Evolutionary conservation across 495 filamentous ascomycete genomes (phyloP).

Genomic region (Penicillium egyptiacum): DNA sequence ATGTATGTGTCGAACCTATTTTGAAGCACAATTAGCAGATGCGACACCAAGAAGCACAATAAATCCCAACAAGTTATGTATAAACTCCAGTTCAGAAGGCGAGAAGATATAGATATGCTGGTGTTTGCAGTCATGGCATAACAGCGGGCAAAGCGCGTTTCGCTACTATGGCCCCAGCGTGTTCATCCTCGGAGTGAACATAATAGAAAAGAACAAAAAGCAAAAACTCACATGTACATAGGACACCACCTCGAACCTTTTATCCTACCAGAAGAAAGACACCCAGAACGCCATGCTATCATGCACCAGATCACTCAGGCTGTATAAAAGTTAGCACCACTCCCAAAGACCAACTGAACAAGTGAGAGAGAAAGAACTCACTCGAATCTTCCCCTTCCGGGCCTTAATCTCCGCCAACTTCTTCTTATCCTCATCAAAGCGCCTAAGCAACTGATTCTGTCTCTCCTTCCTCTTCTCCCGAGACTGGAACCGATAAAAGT

Average conservation of each 20-base stretch:
- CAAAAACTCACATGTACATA: slow-evolving; percentile 23
- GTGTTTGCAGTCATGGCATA: slow-evolving; percentile 52
- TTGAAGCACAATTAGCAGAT: slow-evolving; percentile 18
- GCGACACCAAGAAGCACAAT: slow-evolving; percentile 7
- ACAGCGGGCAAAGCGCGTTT: slow-evolving; percentile 39
- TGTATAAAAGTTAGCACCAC: slow-evolving; percentile 22
- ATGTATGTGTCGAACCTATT: slow-evolving; percentile 7
- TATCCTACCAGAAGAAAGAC: slow-evolving; percentile 16
- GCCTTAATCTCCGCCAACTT: slow-evolving; percentile 53
- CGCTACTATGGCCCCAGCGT: slow-evolving; percentile 59
- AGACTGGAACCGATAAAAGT: slow-evolving; percentile 94
- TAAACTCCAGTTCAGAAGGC: slow-evolving; percentile 38
- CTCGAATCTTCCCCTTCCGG: slow-evolving; percentile 50
- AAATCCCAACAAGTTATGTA: neutral
- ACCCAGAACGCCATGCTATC: slow-evolving; percentile 30
- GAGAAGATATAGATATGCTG: slow-evolving; percentile 55
- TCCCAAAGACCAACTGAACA: slow-evolving; percentile 2
- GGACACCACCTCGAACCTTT: slow-evolving; percentile 12
- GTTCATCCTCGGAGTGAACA: slow-evolving; percentile 44
- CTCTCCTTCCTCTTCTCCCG: slow-evolving; percentile 84
- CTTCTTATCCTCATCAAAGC: slow-evolving; percentile 56
- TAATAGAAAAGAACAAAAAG: slow-evolving; percentile 1
- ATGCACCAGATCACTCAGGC: slow-evolving; percentile 44
- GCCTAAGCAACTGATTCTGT: slow-evolving; percentile 61
- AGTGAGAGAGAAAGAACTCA: slow-evolving; percentile 27